These are phyloP conservation scores for Grosmannia clavigera DNA, from an alignment of 2,329 filamentous ascomycete genomes.

Conservation along the genomic window DNA sequence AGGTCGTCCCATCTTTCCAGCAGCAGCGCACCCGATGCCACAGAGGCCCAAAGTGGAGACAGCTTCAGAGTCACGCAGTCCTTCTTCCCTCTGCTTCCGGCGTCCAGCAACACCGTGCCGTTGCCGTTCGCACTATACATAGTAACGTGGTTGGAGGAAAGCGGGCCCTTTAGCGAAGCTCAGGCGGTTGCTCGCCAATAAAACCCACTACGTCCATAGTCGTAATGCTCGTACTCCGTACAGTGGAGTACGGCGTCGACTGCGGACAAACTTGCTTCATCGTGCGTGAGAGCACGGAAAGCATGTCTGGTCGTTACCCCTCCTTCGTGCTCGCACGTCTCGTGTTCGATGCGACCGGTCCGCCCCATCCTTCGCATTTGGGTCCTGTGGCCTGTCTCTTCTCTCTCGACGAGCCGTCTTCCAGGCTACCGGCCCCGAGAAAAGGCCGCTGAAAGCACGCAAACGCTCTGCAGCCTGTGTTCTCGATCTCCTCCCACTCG, in stretches of 20 bases:
- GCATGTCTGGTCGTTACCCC: neutral
- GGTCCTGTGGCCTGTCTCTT: neutral
- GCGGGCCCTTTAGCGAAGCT: neutral
- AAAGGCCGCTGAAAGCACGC: neutral
- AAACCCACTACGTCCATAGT: neutral
- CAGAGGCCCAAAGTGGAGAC: no score
- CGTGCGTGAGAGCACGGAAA: no score
- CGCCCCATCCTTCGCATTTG: neutral
- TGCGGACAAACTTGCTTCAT: no score
- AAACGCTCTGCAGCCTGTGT: neutral
- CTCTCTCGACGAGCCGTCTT: no score
- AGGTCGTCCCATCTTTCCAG: no score
- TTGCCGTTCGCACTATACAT: neutral
- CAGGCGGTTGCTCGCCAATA: neutral
- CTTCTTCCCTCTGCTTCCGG: no score
- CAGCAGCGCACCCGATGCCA: no score
- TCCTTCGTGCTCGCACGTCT: neutral
- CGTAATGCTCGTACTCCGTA: no score
- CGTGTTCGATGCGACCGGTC: no score
- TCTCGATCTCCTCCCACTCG: neutral
- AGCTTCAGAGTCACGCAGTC: no score
- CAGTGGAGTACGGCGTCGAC: neutral
- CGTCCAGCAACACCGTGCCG: neutral
- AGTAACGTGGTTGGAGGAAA: neutral
- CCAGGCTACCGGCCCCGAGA: no score